These are phyloP conservation scores for Pseudoturritis turrita DNA, from an alignment of 345 rosid genomes.

Conservation along the genomic window DNA sequence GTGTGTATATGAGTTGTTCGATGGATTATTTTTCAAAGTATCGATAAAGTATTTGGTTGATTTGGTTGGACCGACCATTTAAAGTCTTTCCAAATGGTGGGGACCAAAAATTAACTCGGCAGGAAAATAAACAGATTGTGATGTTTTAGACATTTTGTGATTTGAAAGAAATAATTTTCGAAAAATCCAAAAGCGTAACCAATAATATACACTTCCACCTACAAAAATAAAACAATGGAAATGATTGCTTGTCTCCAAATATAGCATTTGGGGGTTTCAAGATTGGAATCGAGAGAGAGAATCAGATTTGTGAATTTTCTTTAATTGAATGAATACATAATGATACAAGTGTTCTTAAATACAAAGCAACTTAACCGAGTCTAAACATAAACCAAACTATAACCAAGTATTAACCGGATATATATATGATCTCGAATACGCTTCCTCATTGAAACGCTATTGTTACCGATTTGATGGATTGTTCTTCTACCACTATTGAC, in stretches of 20 bases:
- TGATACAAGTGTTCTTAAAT: no score
- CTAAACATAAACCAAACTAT: no score
- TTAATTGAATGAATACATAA: no score
- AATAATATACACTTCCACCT: not conserved
- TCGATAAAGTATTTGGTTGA: not conserved
- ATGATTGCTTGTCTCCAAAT: not conserved
- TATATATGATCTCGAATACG: no score
- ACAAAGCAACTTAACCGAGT: no score
- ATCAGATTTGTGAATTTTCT: no score
- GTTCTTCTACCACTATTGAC: not conserved
- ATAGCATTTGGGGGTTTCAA: not conserved
- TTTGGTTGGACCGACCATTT: conserved; percentile 30
- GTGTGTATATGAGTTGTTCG: conserved; percentile 22
- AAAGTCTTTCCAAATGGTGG: conserved; percentile 2
- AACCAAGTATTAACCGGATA: no score
- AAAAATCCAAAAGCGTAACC: not conserved
- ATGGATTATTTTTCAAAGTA: not conserved
- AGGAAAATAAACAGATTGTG: not conserved
- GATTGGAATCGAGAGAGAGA: no score
- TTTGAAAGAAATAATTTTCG: not conserved
- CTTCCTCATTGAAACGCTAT: not conserved
- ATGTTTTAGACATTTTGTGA: conserved; percentile 10
- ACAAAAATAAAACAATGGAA: not conserved
- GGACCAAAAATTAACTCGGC: not conserved
- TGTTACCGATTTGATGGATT: not conserved